Base-by-base conservation (phyloP, 495 filamentous ascomycete genomes). In the Penicillium cinerascens region DNA sequence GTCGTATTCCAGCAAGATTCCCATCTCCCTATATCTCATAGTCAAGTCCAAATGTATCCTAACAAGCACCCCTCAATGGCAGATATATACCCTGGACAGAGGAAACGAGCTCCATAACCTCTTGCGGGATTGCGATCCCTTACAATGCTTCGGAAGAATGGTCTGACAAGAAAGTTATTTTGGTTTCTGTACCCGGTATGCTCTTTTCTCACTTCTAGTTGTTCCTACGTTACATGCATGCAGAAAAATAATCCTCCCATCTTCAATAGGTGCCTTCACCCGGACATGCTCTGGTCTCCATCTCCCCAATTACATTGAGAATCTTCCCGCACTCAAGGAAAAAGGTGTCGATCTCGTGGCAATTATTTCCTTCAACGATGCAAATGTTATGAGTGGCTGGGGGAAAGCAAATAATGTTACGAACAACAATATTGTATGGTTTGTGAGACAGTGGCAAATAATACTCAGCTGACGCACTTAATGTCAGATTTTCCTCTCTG, bases 331-430 rank as follows among this genome's bases (percentile, higher is more conserved):
- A 52, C 74, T 96, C 65, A 84, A 84, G 67, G 74, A 76, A 54
- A 92, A 92, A 78, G 91, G 89, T 23, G 89, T 96, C 20, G 88
- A 96, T 68, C 64, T 89, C 45, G 82, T 96, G 42, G 79, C 88
- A 17, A 85, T 92, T 50, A 82, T 95, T 59, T 87, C 90, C 18
- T 89, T 74, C 76, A 96, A 97, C 60, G 91, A 96, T 72, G 77
- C 84, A 13, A 95, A 82, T 64, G 92, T 97, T 48, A 95, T 95
- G 89, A 84, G 83, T 56, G 92, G 91, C 11, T 97, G 92, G 92
- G 88, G 85, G 59, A 96, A 96, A 79, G 92, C 89, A 22, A 95
- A 96, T 68, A 75, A 80, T 18, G 78, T 93, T n/a, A n/a, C n/a
- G 54, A 87, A 89, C 17, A 63, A 77, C 40, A 80, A 83, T 33